phyloP scores from a whole-genome alignment of 257 asterid species.

The Fraxinus americana region DNA sequence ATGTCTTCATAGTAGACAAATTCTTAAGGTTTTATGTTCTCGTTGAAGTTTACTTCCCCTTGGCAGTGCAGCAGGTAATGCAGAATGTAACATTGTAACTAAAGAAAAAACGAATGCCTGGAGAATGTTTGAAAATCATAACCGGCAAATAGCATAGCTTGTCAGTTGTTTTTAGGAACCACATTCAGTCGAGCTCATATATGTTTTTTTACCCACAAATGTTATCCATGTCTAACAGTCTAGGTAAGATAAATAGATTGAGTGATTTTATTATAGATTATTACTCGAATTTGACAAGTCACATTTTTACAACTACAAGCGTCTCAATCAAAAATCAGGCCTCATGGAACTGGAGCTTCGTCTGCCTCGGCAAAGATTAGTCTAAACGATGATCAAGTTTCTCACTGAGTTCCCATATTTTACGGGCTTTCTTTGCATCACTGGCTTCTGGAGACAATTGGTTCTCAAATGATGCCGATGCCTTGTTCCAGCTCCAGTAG shows the following conservation, averaged over 20 bases:
- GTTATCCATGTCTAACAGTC: neutral
- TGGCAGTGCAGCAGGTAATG: neutral
- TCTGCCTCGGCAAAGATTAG: neutral
- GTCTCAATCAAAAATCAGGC: neutral
- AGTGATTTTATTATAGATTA: constrained; percentile 6
- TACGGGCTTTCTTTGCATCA: constrained; percentile 47
- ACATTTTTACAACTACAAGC: neutral
- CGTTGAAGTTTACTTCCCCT: neutral
- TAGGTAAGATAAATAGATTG: neutral
- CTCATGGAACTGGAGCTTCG: neutral
- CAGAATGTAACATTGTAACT: neutral
- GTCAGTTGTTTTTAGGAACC: neutral
- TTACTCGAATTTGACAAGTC: neutral
- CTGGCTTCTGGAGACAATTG: constrained; percentile 53
- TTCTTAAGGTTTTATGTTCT: neutral
- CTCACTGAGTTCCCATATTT: constrained; percentile 53
- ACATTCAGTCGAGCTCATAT: neutral
- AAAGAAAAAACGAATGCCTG: neutral
- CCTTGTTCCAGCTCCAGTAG: constrained; percentile 62
- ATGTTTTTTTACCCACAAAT: neutral
- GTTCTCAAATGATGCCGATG: constrained; percentile 50
- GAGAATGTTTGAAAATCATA: neutral
- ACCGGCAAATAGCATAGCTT: neutral
- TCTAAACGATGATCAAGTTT: constrained; percentile 19
- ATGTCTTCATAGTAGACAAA: neutral